Evolutionary conservation across 768 basidiomycete genomes (phyloP).

Genomic region (Coprinopsis strossmayeri): DNA sequence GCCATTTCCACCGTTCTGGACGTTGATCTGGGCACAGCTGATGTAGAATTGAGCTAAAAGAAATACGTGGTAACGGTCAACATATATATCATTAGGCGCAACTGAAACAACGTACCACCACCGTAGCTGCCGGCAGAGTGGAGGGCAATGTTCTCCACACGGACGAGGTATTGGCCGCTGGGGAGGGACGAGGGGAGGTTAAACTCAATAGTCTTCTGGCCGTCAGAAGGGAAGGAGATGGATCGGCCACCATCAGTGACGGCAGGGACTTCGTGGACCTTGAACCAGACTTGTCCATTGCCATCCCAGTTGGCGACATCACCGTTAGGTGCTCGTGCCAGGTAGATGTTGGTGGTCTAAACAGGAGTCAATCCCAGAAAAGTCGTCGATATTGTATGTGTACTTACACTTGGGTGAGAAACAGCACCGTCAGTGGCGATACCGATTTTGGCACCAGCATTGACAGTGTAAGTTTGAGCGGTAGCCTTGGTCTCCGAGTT

Average conservation of each 20-base stretch:
- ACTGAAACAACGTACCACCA: slow-evolving; percentile 32
- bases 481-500: slow-evolving; percentile 31
- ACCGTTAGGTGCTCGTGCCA: slow-evolving; percentile 37
- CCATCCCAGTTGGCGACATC: slow-evolving; percentile 33
- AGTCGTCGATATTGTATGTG: background rate
- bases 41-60: slow-evolving; percentile 24
- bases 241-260: slow-evolving; percentile 32
- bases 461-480: slow-evolving; percentile 36
- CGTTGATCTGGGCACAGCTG: slow-evolving; percentile 31
- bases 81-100: too few species aligned
- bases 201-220: slow-evolving; percentile 23
- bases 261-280: slow-evolving; percentile 35
- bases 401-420: slow-evolving; percentile 41
- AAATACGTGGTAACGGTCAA: too few species aligned
- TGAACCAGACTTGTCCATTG: slow-evolving; percentile 38
- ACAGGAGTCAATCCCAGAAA: background rate
- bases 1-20: slow-evolving; percentile 24
- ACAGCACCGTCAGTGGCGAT: slow-evolving; percentile 35
- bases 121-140: slow-evolving; percentile 27
- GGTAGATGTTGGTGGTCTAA: slow-evolving; percentile 32
- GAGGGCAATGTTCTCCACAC: slow-evolving; percentile 34
- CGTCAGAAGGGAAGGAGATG: slow-evolving; percentile 32
- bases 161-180: slow-evolving; percentile 31
- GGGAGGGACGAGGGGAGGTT: slow-evolving; percentile 30
- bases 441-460: slow-evolving; percentile 38